These are phyloP conservation scores for Thermothelomyces thermophilus DNA, from an alignment of 2,329 filamentous ascomycete species.

Conservation along the genomic window DNA sequence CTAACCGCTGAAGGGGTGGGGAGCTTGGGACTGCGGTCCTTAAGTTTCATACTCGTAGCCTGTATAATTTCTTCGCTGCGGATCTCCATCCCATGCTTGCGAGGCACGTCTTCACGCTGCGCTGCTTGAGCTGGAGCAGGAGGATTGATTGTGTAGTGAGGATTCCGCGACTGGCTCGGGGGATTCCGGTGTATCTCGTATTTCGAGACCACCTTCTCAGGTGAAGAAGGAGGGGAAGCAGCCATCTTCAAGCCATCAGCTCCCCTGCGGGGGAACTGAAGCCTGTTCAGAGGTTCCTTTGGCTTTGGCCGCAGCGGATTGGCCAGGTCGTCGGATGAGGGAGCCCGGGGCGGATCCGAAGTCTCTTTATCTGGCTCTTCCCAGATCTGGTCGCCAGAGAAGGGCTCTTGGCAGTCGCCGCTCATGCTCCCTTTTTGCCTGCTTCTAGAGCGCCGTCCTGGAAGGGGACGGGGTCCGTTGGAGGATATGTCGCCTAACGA, in stretches of 20 bases:
- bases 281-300: slow-evolving; percentile 59
- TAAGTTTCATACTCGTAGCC: slow-evolving; percentile 83
- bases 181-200: slow-evolving; percentile 75
- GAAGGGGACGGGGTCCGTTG: slow-evolving; percentile 30
- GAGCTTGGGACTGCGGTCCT: slow-evolving; percentile 78
- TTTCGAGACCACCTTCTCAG: slow-evolving; percentile 36
- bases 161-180: slow-evolving; percentile 74
- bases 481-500: slow-evolving; percentile 37
- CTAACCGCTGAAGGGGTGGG: slow-evolving; percentile 88
- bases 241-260: slow-evolving; percentile 30
- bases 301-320: slow-evolving; percentile 51
- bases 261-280: slow-evolving; percentile 46
- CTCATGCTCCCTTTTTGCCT: slow-evolving; percentile 65
- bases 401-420: slow-evolving; percentile 59
- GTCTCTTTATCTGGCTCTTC: slow-evolving; percentile 66
- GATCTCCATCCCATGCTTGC: slow-evolving; percentile 75
- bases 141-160: slow-evolving; percentile 67
- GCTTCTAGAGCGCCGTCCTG: slow-evolving; percentile 50
- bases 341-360: slow-evolving; percentile 26
- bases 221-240: slow-evolving; percentile 34
- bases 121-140: slow-evolving; percentile 31
- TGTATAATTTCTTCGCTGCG: slow-evolving; percentile 80
- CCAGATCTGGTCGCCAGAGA: slow-evolving; percentile 76
- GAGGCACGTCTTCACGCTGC: slow-evolving; percentile 42
- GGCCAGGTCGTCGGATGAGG: slow-evolving; percentile 20